A percentile compares a stretch with the other conserved stretches of the same genome.
These are phyloP conservation scores for Notholithocarpus densiflorus DNA, from an alignment of 306 rosid species.

Conservation along the genomic window DNA sequence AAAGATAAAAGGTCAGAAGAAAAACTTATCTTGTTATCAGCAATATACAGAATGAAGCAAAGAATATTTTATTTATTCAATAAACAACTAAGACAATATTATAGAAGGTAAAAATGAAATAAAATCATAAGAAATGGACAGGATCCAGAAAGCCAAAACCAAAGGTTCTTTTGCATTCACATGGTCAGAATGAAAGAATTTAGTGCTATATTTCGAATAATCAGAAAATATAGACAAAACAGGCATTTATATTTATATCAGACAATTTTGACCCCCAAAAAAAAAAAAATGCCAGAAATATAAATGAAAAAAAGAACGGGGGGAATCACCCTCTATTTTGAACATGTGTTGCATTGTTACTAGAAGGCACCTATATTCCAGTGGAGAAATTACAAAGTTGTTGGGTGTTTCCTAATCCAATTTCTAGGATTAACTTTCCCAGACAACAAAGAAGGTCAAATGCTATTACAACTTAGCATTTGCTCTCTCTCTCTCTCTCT, in stretches of 20 bases:
- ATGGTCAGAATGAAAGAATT: not conserved
- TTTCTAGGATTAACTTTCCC: not conserved
- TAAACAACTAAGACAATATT: not conserved
- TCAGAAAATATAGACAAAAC: not conserved
- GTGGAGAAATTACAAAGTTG: not conserved
- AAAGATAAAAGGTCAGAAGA: not conserved
- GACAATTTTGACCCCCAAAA: too few species aligned
- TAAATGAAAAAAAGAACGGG: too few species aligned
- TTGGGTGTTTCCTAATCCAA: not conserved
- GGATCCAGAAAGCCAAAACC: not conserved
- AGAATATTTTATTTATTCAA: not conserved
- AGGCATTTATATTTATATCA: not conserved
- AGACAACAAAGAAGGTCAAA: not conserved
- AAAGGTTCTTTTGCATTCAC: not conserved
- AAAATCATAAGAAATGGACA: not conserved
- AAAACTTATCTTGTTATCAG: constrained; percentile 3
- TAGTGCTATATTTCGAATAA: not conserved
- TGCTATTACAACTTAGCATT: not conserved
- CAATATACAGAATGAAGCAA: not conserved
- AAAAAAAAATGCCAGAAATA: too few species aligned
- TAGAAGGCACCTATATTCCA: not conserved
- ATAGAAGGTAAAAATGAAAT: not conserved
- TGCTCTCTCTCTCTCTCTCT: too few species aligned
- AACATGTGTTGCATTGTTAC: not conserved
- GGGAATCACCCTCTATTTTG: not conserved